Evolutionary conservation across 345 rosid species (phyloP), one percentile per base, ranked within the genome.

Genomic region (Reutealis trisperma): DNA sequence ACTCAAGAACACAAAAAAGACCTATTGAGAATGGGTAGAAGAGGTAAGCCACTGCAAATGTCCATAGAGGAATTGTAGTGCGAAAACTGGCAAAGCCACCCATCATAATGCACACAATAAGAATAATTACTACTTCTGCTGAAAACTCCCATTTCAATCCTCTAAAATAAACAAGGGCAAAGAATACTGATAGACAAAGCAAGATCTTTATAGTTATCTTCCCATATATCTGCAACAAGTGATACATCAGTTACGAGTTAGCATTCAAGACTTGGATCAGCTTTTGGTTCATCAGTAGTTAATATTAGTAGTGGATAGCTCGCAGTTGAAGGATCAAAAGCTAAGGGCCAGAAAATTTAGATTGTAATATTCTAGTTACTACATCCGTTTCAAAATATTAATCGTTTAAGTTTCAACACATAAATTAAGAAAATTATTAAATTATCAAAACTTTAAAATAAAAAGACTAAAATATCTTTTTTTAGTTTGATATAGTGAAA

Each of bases 71-170:
- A 81, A 92, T 92, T 6, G 86, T 89, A 30, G 92, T 90, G 16
- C 91, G 88, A 90, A 91, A 90, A 75, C 98, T 94, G 34, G 89
- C 94, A 44, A 92, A 91, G 66, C 67, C 73, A 1, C 93, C 88
- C 97, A 91, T 94, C 78, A 94, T 85, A 0, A 89, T 10, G 84
- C 97, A 94, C 1, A 90, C 93, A 0, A 94, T 89, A 51, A 92
- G 83, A 72, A 94, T 88, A 42, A 92, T 89, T 15, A 92, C 80
- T 81, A 92, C 98, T 85, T 94, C 97, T 6, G 97, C 78, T 32
- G 97, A 92, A 87, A 94, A 94, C 85, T 94, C 93, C 98, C 97
- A 94, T 47, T 89, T 89, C 76, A 94, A 78, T 68, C 90, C 98
- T 79, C 97, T 74, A 1, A 73, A 5, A 59, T 90, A 94, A 37